Percentiles rank a stretch among this genome's conserved stretches.
Evolutionary conservation across 2,329 filamentous ascomycete genomes (phyloP).

Genomic region (Colletotrichum tabaci): DNA sequence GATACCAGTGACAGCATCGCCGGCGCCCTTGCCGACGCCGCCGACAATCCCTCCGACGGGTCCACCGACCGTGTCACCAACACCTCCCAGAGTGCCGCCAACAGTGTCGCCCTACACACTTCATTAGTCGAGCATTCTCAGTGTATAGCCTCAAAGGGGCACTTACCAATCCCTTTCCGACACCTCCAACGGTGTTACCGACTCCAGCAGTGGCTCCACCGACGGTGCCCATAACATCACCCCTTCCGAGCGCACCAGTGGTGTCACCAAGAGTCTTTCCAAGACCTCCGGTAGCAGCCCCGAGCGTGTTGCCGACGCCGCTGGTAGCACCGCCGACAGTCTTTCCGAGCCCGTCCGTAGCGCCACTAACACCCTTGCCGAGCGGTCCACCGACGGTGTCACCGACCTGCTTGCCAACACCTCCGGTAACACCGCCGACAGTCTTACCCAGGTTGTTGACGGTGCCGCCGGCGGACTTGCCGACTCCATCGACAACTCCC

Average conservation of each 20-base stretch:
- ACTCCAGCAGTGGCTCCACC: slow-evolving; percentile 31
- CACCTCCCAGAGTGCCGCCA: slow-evolving; percentile 35
- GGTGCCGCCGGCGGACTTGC: slow-evolving; percentile 22
- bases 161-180: slow-evolving; percentile 39
- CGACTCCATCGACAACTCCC: slow-evolving; percentile 15
- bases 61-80: slow-evolving; percentile 36
- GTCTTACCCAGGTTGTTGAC: slow-evolving; percentile 23
- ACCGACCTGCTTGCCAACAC: slow-evolving; percentile 26
- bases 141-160: not conserved
- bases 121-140: not conserved
- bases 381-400: slow-evolving; percentile 24
- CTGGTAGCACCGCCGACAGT: slow-evolving; percentile 29
- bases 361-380: slow-evolving; percentile 17
- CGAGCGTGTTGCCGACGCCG: slow-evolving; percentile 32
- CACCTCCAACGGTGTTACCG: slow-evolving; percentile 36
- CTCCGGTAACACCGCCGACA: slow-evolving; percentile 19
- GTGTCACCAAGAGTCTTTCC: slow-evolving; percentile 36
- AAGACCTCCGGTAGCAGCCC: slow-evolving; percentile 25
- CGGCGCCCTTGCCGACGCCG: slow-evolving; percentile 33
- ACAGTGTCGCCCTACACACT: slow-evolving; percentile 28
- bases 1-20: slow-evolving; percentile 38
- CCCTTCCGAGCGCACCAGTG: slow-evolving; percentile 29
- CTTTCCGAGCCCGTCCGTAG: slow-evolving; percentile 21
- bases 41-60: slow-evolving; percentile 36
- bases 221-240: slow-evolving; percentile 30